A percentile compares a stretch with the other conserved stretches of the same genome.
Evolutionary conservation across 495 filamentous ascomycete genomes (phyloP).

Genomic region (Neurospora sp.): DNA sequence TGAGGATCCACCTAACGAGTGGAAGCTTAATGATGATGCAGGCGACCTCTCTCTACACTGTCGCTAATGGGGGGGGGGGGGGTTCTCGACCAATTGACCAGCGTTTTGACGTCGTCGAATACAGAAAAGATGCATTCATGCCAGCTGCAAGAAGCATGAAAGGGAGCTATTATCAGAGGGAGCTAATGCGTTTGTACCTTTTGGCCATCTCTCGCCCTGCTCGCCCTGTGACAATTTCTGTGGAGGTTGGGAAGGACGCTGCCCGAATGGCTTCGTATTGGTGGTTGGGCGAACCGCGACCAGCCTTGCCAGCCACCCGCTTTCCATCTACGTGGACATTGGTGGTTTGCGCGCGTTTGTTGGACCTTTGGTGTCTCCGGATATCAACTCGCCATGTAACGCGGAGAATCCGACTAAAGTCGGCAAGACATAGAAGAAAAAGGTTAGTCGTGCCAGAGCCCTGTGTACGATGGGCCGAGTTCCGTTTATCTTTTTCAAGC

Average conservation of each 20-base stretch:
- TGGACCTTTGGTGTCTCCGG: not conserved
- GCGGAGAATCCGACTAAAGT: not conserved
- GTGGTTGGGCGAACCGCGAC: not conserved
- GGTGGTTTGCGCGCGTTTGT: not conserved
- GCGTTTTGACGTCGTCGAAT: not conserved
- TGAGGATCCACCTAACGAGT: not conserved
- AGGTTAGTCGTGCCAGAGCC: not conserved
- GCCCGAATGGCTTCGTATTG: not conserved
- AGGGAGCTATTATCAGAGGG: not conserved
- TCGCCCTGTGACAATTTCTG: not conserved
- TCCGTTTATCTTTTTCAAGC: not conserved
- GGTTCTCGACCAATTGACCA: not conserved
- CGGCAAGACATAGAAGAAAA: not conserved
- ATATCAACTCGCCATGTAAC: not conserved
- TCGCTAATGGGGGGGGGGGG: not conserved
- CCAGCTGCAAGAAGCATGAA: not conserved
- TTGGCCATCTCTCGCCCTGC: not conserved
- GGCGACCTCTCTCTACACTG: not conserved
- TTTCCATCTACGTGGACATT: not conserved
- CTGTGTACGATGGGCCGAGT: not conserved
- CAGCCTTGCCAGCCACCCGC: not conserved
- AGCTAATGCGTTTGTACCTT: not conserved
- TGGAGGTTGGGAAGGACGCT: not conserved
- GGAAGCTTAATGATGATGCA: not conserved
- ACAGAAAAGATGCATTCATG: not conserved